These are phyloP conservation scores for Xylaria curta DNA, from an alignment of 495 filamentous ascomycete genomes.

Conservation along the genomic window DNA sequence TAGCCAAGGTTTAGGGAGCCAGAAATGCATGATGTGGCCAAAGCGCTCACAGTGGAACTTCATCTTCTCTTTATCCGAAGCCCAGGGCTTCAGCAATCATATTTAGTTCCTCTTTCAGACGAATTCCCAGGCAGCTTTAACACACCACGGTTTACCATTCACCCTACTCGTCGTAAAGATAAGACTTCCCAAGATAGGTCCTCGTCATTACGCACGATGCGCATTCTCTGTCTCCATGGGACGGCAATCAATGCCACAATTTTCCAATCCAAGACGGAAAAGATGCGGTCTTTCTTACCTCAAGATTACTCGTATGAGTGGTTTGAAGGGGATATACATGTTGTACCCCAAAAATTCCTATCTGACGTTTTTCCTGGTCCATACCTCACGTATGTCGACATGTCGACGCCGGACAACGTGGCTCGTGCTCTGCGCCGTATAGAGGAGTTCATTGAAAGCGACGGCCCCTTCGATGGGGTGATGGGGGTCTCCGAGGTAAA, in stretches of 20 bases:
- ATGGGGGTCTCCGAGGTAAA: conserved; percentile 27
- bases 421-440: conserved; percentile 13
- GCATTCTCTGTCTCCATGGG: conserved; percentile 18
- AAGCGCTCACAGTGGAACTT: conserved; percentile 5
- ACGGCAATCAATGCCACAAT: conserved; percentile 17
- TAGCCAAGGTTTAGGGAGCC: not conserved
- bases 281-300: conserved; percentile 2
- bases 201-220: not conserved
- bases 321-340: not conserved
- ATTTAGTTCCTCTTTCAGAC: conserved; percentile 13
- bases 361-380: conserved; percentile 15
- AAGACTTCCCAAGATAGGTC: not conserved
- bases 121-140: not conserved
- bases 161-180: not conserved
- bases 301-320: conserved; percentile 11
- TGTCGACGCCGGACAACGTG: conserved; percentile 3
- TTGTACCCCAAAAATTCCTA: conserved; percentile 17
- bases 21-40: conserved; percentile 11
- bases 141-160: conserved; percentile 8
- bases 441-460: conserved; percentile 25
- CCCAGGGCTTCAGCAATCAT: not conserved
- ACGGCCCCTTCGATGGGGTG: conserved; percentile 31
- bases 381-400: conserved; percentile 18
- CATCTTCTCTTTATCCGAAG: conserved; percentile 5
- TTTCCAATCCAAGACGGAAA: conserved; percentile 18